Base-by-base conservation (phyloP, 495 filamentous ascomycete species). In the Pyronema domesticum region DNA sequence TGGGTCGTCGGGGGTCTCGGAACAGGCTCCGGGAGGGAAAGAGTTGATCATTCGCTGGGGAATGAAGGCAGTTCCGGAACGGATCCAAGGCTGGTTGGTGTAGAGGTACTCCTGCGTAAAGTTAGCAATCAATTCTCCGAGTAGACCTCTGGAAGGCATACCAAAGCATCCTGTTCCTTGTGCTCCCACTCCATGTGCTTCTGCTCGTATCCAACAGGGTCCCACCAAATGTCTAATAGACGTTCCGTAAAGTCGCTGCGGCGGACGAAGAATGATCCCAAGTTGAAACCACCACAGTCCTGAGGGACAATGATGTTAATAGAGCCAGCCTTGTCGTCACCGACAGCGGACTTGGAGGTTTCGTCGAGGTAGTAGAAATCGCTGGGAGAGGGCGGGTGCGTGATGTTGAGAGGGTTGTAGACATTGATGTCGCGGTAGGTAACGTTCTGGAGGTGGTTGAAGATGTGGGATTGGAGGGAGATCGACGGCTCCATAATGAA, bases 181-280 rank as follows among this genome's bases (percentile, higher is more conserved):
- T 96, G 93, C 63, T 91, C 87, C 91, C 91, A 99, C 56, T 95
- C 77, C 89, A 95, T 96, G 64, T 99, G 91, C 68, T 86, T 89
- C 70, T 96, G 93, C 69, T 99, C 91, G 68, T 99, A 99, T 54
- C 83, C 80, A 37, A 95, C 87, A 0, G 91, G 91, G 62, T 99
- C 91, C 93, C 93, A 99, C 91, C 89, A 99, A 54, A 94, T 77
- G 66, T 99, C 91, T 23, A 99, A 76, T 6, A 99, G 65, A 14
- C 88, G 84, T 62, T 96, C 91, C 0, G 86, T 85, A 88, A 89
- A 99, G 10, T 79, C 69, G 57, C 82, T 82, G 11, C 93, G 79
- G 19, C 79, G 76, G 34, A 95, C 70, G 68, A 99, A 88, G 76
- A 99, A 99, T 17, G 86, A 94, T 3, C 91, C 91, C 0, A 99